These are phyloP conservation scores for Taiwanofungus camphoratus DNA, from an alignment of 1,284 basidiomycete species.

Conservation along the genomic window DNA sequence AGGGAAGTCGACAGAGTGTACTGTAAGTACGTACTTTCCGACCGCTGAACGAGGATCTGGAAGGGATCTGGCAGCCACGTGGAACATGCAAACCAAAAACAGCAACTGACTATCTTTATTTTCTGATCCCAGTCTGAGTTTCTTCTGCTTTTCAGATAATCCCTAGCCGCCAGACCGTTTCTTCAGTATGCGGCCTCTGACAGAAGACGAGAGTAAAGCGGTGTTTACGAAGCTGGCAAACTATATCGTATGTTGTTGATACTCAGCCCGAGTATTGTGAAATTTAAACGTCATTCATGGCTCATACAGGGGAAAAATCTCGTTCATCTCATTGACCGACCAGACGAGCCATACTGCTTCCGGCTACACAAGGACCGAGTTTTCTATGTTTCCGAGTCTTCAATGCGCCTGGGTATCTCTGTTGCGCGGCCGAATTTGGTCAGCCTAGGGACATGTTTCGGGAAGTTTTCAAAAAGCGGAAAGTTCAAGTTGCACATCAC, in stretches of 20 bases:
- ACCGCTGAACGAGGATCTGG: too few relatives aligned
- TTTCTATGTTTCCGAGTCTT: slow-evolving; percentile 90
- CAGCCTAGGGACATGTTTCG: slow-evolving; percentile 94
- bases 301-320: slow-evolving; percentile 82
- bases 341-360: slow-evolving; percentile 87
- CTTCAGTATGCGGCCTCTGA: slow-evolving; percentile 70
- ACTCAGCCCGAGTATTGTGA: background rate
- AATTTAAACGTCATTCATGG: background rate
- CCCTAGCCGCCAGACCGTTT: background rate
- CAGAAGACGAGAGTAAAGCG: slow-evolving; percentile 81
- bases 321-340: slow-evolving; percentile 81
- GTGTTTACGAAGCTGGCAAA: slow-evolving; percentile 90
- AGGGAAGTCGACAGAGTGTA: too few relatives aligned
- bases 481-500: slow-evolving; percentile 99
- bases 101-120: too few relatives aligned
- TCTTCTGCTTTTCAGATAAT: background rate
- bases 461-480: slow-evolving; percentile 96
- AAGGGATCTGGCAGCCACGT: too few relatives aligned
- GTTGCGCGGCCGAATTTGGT: slow-evolving; percentile 91
- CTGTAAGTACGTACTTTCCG: too few relatives aligned
- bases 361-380: slow-evolving; percentile 88
- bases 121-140: background rate
- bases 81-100: too few relatives aligned
- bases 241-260: slow-evolving; percentile 64
- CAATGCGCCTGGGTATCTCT: slow-evolving; percentile 90